Conservation (phyloP, 306 rosid genomes). For the Malus domestica region DNA sequence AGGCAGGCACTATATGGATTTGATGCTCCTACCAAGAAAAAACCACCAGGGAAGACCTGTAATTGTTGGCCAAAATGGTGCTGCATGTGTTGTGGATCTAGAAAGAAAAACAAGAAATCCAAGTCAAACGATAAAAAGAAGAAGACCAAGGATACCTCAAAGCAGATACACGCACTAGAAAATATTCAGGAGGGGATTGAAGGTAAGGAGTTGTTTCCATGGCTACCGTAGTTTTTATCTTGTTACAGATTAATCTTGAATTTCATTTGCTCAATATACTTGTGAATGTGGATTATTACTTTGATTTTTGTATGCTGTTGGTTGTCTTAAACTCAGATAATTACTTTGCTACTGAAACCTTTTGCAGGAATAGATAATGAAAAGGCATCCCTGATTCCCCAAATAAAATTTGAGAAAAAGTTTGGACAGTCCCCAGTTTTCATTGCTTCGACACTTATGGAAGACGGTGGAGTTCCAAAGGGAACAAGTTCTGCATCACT, state of each 20-base stretch:
- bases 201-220: slow-evolving; percentile 37
- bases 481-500: slow-evolving; percentile 67
- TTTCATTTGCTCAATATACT: background rate
- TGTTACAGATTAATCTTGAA: background rate
- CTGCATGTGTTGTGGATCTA: slow-evolving; percentile 57
- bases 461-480: slow-evolving; percentile 70
- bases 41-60: slow-evolving; percentile 64
- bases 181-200: slow-evolving; percentile 70
- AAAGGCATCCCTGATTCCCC: slow-evolving; percentile 59
- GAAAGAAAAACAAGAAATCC: slow-evolving; percentile 55
- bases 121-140: slow-evolving; percentile 49
- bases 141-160: slow-evolving; percentile 50
- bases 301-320: background rate
- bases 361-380: slow-evolving; percentile 64
- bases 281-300: background rate
- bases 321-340: background rate
- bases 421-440: slow-evolving; percentile 78
- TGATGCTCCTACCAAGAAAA: slow-evolving; percentile 82
- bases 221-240: background rate
- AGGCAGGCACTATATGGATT: slow-evolving; percentile 92
- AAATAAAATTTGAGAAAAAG: slow-evolving; percentile 72
- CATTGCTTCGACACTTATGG: slow-evolving; percentile 65
- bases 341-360: slow-evolving; percentile 14
- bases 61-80: slow-evolving; percentile 93
- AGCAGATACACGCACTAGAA: slow-evolving; percentile 60